Percentiles rank a stretch among this genome's conserved stretches.
Evolutionary conservation across 2,329 filamentous ascomycete genomes (phyloP).

Genomic region (Fusarium paranaense): DNA sequence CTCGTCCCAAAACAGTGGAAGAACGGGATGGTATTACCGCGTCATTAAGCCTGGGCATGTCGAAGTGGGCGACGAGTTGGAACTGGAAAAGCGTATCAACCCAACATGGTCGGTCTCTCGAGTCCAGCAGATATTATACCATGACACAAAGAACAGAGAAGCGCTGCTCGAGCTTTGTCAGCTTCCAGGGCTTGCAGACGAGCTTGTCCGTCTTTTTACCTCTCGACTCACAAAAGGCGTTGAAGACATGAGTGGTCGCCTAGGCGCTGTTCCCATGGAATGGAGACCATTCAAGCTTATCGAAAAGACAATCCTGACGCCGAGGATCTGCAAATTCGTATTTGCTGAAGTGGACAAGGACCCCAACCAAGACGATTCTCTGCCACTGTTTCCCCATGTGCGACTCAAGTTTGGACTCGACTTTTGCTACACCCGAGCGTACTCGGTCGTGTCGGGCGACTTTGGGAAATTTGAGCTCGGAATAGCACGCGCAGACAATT

Average conservation of each 20-base stretch:
- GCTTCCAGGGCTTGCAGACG: slow-evolving; percentile 11
- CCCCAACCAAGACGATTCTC: accelerated
- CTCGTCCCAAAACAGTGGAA: slow-evolving; percentile 20
- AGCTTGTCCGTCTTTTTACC: slow-evolving; percentile 18
- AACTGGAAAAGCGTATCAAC: slow-evolving; percentile 18
- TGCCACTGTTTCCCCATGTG: slow-evolving; percentile 18
- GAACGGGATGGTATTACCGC: slow-evolving; percentile 34
- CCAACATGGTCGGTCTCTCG: slow-evolving; percentile 21
- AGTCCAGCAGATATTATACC: slow-evolving; percentile 23
- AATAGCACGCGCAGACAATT: slow-evolving; percentile 13
- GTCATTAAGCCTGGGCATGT: slow-evolving; percentile 19
- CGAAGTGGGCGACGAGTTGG: slow-evolving; percentile 8
- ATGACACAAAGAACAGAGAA: slow-evolving; percentile 15
- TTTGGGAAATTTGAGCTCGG: slow-evolving; percentile 8
- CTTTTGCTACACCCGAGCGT: slow-evolving; percentile 13
- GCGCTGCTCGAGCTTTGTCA: slow-evolving; percentile 1
- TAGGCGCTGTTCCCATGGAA: slow-evolving; percentile 18
- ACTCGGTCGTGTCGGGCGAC: slow-evolving; percentile 24
- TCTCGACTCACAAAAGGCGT: slow-evolving; percentile 8
- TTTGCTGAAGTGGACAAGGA: not conserved
- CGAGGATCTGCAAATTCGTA: slow-evolving; percentile 15
- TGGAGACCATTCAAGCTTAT: slow-evolving; percentile 23
- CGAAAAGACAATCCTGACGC: slow-evolving; percentile 2
- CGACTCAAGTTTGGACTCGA: slow-evolving; percentile 14
- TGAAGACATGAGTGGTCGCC: slow-evolving; percentile 23